Base-by-base conservation (phyloP, 768 basidiomycete genomes). In the Hortiboletus flavorubellus region DNA sequence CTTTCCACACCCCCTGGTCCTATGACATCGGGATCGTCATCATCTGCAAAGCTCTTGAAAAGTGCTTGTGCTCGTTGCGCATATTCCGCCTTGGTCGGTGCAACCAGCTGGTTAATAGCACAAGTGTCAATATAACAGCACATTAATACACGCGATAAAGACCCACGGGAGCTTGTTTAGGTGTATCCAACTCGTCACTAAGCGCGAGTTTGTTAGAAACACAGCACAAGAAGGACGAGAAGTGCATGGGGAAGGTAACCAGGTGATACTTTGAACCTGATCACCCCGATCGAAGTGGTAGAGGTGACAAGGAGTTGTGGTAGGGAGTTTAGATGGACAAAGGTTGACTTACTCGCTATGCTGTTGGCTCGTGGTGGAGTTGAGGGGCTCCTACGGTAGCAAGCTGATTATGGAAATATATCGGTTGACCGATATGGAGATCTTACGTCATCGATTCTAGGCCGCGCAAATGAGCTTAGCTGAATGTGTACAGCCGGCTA, bases 1-100 rank as follows among this genome's bases (percentile, higher is more conserved):
- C 72, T 75, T 68, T 86, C 84, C 58, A 92, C 83, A 2, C 89
- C 89, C 55, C 84, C 88, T 1, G 87, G 80, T 1, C 84, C 86
- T 61, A 93, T 91, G 42, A 80, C 73, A 35, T 68, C 62, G 12
- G 65, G 55, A 44, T 72, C 65, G 12, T 81, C 74, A 26, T 77
- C 73, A 46, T 90, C 87, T 8, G 83, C 81, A 63, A 89, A 91
- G 3, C 65, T 69, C 48, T 72, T 72, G 75, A 92, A 93, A 15
- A 91, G 75, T 1, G 71, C 72, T 23, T 76, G 71, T 16, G 84
- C 78, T 44, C 77, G 78, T 42, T 76, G 63, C 16, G 76, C 77
- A 70, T 87, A 91, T 9, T 80, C 67, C 30, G 66, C 41, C 44
- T 11, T 49, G 38, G 54, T 16, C 18, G 54, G 55, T 51, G 47